phyloP scores from a whole-genome alignment of 2,329 filamentous ascomycete species.

The Claviceps purpurea region DNA sequence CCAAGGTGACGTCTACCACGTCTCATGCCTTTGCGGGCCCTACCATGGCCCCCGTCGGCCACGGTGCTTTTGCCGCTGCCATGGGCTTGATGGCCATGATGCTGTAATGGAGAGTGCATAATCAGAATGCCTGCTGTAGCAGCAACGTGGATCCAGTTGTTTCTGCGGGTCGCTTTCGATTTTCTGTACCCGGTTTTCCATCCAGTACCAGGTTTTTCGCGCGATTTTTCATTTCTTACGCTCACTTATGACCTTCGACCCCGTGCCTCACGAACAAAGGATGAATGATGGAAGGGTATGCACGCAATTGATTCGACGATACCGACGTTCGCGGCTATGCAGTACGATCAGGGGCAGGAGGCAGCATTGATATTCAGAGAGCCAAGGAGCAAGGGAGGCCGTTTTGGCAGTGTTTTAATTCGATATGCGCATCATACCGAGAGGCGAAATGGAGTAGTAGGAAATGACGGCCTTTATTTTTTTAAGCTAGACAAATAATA shows the following conservation, averaged over 20 bases:
- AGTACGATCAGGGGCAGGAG: constrained; percentile 1
- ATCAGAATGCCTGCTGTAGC: constrained; percentile 1
- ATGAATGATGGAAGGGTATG: constrained; percentile 10
- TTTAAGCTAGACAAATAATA: constrained; percentile 12
- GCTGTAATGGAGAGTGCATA: constrained; percentile 21
- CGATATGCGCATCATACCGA: constrained; percentile 18
- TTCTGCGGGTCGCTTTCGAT: constrained; percentile 13
- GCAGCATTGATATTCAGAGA: constrained; percentile 10
- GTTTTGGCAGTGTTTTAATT: constrained; percentile 13
- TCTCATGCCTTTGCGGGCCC: constrained; percentile 23
- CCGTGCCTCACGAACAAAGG: constrained; percentile 9
- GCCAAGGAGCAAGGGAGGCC: constrained; percentile 5
- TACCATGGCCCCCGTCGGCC: constrained; percentile 29
- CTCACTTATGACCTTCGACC: constrained; percentile 1
- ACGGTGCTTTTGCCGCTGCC: constrained; percentile 34
- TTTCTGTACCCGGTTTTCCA: constrained; percentile 20
- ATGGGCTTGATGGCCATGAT: constrained; percentile 39
- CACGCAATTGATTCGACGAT: constrained; percentile 7
- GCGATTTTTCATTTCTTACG: constrained; percentile 8
- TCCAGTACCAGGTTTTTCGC: constrained; percentile 15
- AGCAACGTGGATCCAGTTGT: constrained; percentile 2
- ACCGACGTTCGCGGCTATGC: neutral
- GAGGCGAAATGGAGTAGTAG: constrained; percentile 22
- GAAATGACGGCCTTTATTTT: constrained; percentile 10
- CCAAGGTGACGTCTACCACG: constrained; percentile 19